These are phyloP conservation scores for Aspergillus nomiae DNA, from an alignment of 2,329 filamentous ascomycete species.

Conservation along the genomic window DNA sequence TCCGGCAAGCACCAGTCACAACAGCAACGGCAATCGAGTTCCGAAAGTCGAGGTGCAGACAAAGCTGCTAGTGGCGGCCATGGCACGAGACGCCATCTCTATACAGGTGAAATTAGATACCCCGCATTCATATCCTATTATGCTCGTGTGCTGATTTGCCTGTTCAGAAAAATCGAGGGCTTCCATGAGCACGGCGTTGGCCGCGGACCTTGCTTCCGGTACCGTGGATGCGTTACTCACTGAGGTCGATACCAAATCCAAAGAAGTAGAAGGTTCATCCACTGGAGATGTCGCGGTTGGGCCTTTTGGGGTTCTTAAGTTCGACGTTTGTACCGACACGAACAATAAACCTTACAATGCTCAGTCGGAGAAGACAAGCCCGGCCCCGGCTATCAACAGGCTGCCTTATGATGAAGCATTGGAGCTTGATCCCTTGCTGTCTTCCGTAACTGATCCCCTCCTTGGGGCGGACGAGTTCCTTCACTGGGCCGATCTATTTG, in stretches of 20 bases:
- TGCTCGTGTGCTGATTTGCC: neutral
- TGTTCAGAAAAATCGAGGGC: slow-evolving; percentile 28
- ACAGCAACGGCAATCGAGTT: neutral
- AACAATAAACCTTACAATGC: neutral
- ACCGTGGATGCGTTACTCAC: slow-evolving; percentile 36
- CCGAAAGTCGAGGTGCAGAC: neutral
- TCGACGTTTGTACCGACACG: slow-evolving; percentile 6
- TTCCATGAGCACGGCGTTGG: slow-evolving; percentile 35
- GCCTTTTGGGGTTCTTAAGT: slow-evolving; percentile 33
- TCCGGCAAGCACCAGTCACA: slow-evolving; percentile 13
- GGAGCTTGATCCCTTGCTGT: neutral
- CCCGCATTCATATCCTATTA: neutral
- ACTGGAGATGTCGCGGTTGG: slow-evolving; percentile 29
- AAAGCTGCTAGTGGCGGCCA: slow-evolving; percentile 13
- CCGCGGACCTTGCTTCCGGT: slow-evolving; percentile 27
- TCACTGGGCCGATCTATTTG: slow-evolving; percentile 37
- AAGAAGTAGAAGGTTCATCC: slow-evolving; percentile 19
- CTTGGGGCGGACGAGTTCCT: slow-evolving; percentile 32
- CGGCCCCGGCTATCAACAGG: neutral
- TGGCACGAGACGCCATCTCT: slow-evolving; percentile 33
- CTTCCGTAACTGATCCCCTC: slow-evolving; percentile 23
- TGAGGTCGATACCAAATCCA: slow-evolving; percentile 32
- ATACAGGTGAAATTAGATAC: slow-evolving; percentile 27
- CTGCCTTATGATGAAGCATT: neutral
- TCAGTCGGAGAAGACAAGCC: neutral